Evolutionary conservation across 257 asterid genomes (phyloP).

Genomic region (Schizonepeta tenuifolia): DNA sequence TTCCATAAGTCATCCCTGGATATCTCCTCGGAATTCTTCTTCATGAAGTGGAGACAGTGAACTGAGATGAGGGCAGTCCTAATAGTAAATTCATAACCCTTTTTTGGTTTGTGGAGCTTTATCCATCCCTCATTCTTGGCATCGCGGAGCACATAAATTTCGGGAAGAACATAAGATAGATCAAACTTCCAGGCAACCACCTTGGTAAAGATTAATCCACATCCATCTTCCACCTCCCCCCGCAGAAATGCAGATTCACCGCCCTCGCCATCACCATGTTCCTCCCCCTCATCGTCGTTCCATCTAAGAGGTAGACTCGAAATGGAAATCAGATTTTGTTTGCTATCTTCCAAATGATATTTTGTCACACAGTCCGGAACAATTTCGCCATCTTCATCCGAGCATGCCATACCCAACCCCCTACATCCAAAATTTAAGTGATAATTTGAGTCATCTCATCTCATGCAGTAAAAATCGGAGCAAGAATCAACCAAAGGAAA

Average conservation of each 20-base stretch:
- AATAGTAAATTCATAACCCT: constrained; percentile 42
- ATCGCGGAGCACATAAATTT: constrained; percentile 50
- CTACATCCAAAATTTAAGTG: neutral
- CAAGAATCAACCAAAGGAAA: neutral
- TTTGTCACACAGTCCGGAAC: constrained; percentile 43
- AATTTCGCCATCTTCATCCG: constrained; percentile 82
- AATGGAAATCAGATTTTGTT: constrained; percentile 48
- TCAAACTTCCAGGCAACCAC: constrained; percentile 69
- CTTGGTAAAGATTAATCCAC: constrained; percentile 45
- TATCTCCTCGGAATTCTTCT: constrained; percentile 41
- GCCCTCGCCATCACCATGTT: constrained; percentile 19
- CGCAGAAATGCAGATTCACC: constrained; percentile 39
- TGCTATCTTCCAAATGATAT: constrained; percentile 44
- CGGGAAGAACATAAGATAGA: constrained; percentile 54
- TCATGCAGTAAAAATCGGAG: neutral
- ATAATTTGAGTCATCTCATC: neutral
- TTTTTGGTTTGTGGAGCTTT: constrained; percentile 58
- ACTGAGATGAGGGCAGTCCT: constrained; percentile 52
- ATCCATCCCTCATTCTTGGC: constrained; percentile 52
- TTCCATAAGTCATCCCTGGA: constrained; percentile 55
- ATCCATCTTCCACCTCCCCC: constrained; percentile 52
- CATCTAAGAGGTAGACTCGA: constrained; percentile 57
- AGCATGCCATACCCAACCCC: constrained; percentile 44
- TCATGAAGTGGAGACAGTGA: constrained; percentile 59
- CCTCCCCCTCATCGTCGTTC: constrained; percentile 38